These are phyloP conservation scores for Xylaria intraflava DNA, from an alignment of 495 filamentous ascomycete species.

Conservation along the genomic window DNA sequence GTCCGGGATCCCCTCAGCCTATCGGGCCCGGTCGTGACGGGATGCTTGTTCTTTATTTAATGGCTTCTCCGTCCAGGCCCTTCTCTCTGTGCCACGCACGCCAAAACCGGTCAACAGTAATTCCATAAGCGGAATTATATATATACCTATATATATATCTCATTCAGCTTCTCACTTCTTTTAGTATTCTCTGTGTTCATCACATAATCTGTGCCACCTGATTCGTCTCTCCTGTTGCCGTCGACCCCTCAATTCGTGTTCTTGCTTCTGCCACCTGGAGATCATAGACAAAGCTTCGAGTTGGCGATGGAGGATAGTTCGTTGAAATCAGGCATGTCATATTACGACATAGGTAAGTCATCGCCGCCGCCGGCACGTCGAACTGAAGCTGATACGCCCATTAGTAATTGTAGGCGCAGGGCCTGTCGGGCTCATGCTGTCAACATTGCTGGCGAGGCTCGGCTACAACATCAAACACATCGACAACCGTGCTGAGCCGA, in stretches of 20 bases:
- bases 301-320: constrained; percentile 14
- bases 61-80: too few species aligned
- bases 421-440: constrained; percentile 79
- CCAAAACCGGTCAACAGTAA: too few species aligned
- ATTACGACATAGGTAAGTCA: constrained; percentile 28
- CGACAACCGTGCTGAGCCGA: constrained; percentile 63
- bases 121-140: too few species aligned
- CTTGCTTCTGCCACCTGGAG: neutral
- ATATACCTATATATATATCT: too few species aligned
- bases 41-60: too few species aligned
- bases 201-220: neutral
- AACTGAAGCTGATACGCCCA: constrained; percentile 2
- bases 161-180: too few species aligned
- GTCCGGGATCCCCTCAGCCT: too few species aligned
- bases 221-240: neutral
- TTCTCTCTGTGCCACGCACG: too few species aligned
- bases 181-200: too few species aligned
- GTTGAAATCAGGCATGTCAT: neutral
- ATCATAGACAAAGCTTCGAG: neutral
- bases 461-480: constrained; percentile 65
- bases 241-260: neutral
- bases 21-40: too few species aligned
- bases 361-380: neutral
- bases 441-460: constrained; percentile 69
- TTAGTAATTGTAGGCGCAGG: constrained; percentile 81